Evolutionary conservation across 2,329 filamentous ascomycete species (phyloP).

Genomic region (Lachnellula hyalina): DNA sequence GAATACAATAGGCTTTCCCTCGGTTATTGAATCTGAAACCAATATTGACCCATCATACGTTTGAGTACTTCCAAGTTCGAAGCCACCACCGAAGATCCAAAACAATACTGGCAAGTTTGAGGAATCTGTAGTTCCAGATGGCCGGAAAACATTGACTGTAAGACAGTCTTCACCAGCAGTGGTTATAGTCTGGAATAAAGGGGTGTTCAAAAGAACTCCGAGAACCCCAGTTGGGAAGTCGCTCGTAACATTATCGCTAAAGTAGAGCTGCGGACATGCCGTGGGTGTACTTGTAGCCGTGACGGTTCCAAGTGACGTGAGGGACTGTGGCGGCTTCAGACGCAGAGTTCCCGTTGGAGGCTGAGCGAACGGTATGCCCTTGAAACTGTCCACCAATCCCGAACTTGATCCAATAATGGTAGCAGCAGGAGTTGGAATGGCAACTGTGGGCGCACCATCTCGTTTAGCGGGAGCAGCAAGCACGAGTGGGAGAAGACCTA

Average conservation of each 20-base stretch:
- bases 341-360: constrained; percentile 62
- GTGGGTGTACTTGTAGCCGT: constrained; percentile 52
- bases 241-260: constrained; percentile 41
- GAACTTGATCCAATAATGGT: constrained; percentile 10
- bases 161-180: constrained; percentile 60
- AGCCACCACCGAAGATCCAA: constrained; percentile 67
- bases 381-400: constrained; percentile 3
- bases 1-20: constrained; percentile 62
- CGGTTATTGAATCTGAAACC: constrained; percentile 39
- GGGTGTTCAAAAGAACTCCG: constrained; percentile 47
- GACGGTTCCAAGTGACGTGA: constrained; percentile 55
- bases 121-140: constrained; percentile 46
- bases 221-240: constrained; percentile 39
- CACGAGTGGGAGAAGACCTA: background rate
- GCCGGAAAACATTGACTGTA: constrained; percentile 54
- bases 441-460: constrained; percentile 5
- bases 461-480: constrained; percentile 6
- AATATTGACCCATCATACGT: constrained; percentile 49
- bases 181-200: constrained; percentile 50
- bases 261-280: constrained; percentile 68
- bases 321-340: constrained; percentile 60
- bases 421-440: constrained; percentile 9
- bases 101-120: constrained; percentile 62
- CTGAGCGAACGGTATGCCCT: constrained; percentile 68
- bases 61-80: constrained; percentile 46